Conservation (phyloP, 2,329 filamentous ascomycete species). For the Sporothrix humicola region DNA sequence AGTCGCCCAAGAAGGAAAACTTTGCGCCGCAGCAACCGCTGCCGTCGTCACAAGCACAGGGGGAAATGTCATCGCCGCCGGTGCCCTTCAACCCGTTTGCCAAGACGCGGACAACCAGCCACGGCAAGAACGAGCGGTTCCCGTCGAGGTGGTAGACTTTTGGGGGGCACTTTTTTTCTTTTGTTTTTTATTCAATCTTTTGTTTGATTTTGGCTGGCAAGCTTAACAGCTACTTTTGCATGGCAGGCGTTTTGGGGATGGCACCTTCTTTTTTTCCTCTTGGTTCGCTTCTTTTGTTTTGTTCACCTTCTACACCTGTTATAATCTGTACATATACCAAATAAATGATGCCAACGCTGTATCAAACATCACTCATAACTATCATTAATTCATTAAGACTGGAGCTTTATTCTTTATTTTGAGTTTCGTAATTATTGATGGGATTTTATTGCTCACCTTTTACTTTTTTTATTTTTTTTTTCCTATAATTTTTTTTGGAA, state of each 20-base stretch:
- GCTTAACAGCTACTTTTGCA: background rate
- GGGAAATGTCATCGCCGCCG: conserved; percentile 36
- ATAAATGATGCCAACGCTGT: no score
- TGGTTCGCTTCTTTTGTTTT: background rate
- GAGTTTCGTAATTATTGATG: no score
- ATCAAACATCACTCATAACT: no score
- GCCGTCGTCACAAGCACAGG: conserved; percentile 24
- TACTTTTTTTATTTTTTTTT: no score
- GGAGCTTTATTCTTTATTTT: no score
- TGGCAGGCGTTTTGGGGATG: conserved; percentile 23
- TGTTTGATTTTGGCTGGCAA: background rate
- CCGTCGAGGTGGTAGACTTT: conserved; percentile 42
- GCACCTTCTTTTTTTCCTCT: background rate
- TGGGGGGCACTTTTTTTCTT: background rate
- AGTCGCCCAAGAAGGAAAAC: conserved; percentile 41
- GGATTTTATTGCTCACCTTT: no score
- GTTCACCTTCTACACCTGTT: no score
- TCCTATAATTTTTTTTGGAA: no score
- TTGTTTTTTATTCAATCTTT: background rate
- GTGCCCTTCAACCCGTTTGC: conserved; percentile 48
- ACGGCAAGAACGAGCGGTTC: conserved; percentile 51
- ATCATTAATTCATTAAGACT: no score
- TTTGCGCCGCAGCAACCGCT: background rate
- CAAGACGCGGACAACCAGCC: conserved; percentile 46
- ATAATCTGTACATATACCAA: no score